Percentiles rank a stretch among this genome's conserved stretches.
Conservation (phyloP, 1,284 basidiomycete genomes). For the Apiotrichum siamense region DNA sequence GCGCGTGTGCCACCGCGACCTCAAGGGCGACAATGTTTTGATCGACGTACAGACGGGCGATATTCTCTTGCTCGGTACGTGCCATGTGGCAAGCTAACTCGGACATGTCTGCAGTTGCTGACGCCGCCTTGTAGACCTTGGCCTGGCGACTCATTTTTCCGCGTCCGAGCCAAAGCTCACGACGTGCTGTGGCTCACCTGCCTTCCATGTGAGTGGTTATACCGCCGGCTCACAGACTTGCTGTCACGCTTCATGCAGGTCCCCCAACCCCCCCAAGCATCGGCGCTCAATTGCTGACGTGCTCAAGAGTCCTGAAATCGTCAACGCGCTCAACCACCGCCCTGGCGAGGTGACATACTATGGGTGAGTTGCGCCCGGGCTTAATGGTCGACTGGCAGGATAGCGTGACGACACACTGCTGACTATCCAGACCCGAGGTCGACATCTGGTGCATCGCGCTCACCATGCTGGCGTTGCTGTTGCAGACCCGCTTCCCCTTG, state of each 20-base stretch:
- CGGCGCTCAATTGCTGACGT: conserved; percentile 1
- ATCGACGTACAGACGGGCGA: conserved; percentile 43
- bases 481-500: conserved; percentile 52
- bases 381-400: too few species aligned
- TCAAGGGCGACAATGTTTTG: conserved; percentile 50
- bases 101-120: background rate
- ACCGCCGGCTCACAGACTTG: background rate
- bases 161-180: conserved; percentile 53
- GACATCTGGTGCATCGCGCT: conserved; percentile 57
- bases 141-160: conserved; percentile 55
- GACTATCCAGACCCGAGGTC: conserved; percentile 53
- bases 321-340: conserved; percentile 50
- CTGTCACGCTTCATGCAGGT: background rate
- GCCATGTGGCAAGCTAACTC: too few species aligned
- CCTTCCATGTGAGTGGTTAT: conserved; percentile 46
- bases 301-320: conserved; percentile 52
- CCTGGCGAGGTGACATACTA: conserved; percentile 51
- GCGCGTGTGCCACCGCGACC: conserved; percentile 54
- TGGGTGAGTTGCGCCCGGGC: too few species aligned
- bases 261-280: too few species aligned
- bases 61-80: conserved; percentile 47
- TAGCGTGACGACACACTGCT: too few species aligned
- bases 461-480: conserved; percentile 52
- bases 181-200: conserved; percentile 54
- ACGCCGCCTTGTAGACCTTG: conserved; percentile 47